phyloP scores from a whole-genome alignment of 2,329 filamentous ascomycete genomes.

The Aspergillus ochraceus region DNA sequence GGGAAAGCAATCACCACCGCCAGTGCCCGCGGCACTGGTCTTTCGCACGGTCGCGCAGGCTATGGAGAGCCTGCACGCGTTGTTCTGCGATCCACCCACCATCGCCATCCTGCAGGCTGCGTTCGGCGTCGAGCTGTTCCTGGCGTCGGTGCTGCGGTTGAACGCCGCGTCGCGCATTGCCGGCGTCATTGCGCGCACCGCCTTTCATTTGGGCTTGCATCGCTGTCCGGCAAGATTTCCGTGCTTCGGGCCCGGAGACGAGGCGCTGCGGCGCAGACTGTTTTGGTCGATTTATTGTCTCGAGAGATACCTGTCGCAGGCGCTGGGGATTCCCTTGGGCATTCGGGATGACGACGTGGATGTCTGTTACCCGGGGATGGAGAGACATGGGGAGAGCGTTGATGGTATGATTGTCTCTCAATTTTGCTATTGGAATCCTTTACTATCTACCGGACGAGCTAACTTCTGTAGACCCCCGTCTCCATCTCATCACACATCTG shows the following conservation, averaged over 20 bases:
- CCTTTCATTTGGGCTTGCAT: conserved; percentile 60
- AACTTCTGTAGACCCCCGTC: conserved; percentile 12
- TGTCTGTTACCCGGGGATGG: conserved; percentile 55
- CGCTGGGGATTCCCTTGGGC: conserved; percentile 55
- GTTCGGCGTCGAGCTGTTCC: conserved; percentile 55
- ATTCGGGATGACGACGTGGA: conserved; percentile 60
- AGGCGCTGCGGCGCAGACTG: conserved; percentile 51
- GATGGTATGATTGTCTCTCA: background rate
- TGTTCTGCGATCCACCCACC: conserved; percentile 50
- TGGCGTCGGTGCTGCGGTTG: conserved; percentile 57
- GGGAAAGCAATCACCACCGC: conserved; percentile 7
- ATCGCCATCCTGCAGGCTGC: conserved; percentile 52
- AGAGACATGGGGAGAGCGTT: conserved; percentile 40
- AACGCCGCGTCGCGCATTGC: conserved; percentile 59
- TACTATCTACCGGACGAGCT: background rate
- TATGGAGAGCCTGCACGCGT: conserved; percentile 50
- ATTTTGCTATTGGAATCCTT: background rate
- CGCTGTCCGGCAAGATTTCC: conserved; percentile 56
- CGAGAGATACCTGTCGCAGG: conserved; percentile 58
- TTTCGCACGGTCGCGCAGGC: conserved; percentile 53
- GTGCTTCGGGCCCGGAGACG: conserved; percentile 51
- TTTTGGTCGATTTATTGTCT: conserved; percentile 60
- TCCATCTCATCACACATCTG: conserved; percentile 43
- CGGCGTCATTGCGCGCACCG: conserved; percentile 56
- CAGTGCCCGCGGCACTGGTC: conserved; percentile 46